Evolutionary conservation across 2,329 filamentous ascomycete species (phyloP).

Genomic region (Penicillium palitans): DNA sequence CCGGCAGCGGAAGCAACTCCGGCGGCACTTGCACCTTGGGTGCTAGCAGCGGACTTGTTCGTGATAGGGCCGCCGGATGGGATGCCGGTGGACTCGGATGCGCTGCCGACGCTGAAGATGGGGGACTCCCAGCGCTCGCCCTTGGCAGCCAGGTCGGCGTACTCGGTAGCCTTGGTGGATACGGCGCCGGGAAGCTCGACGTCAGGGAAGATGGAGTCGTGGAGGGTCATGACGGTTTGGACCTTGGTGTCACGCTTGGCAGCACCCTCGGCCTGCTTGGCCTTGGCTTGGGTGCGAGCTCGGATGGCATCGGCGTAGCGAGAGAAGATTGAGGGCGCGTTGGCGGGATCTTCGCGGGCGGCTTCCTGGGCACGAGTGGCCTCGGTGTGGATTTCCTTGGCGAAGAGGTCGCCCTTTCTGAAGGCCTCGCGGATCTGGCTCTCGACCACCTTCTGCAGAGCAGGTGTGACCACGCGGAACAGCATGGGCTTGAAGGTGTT

Average conservation of each 20-base stretch:
- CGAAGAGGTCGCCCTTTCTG: slow-evolving; percentile 68
- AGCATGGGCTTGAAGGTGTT: slow-evolving; percentile 81
- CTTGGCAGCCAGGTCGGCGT: slow-evolving; percentile 81
- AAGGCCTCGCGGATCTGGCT: slow-evolving; percentile 85
- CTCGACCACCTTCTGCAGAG: slow-evolving; percentile 82
- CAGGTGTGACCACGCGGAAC: slow-evolving; percentile 79
- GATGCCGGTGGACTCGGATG: slow-evolving; percentile 69
- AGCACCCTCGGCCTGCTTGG: slow-evolving; percentile 69
- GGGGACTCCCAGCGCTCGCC: slow-evolving; percentile 94
- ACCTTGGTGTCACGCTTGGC: slow-evolving; percentile 66
- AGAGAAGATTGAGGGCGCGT: slow-evolving; percentile 79
- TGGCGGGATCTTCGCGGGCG: slow-evolving; percentile 66
- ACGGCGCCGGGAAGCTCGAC: slow-evolving; percentile 85
- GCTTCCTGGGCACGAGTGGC: slow-evolving; percentile 71
- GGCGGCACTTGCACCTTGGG: slow-evolving; percentile 16
- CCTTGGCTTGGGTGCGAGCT: slow-evolving; percentile 70
- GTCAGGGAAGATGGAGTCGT: slow-evolving; percentile 89
- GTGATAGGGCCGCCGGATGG: slow-evolving; percentile 57
- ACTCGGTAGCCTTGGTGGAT: slow-evolving; percentile 90
- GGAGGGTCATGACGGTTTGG: slow-evolving; percentile 79
- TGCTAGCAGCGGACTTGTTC: slow-evolving; percentile 57
- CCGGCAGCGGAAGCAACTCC: slow-evolving; percentile 18
- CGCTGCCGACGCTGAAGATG: slow-evolving; percentile 83
- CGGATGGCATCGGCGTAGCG: slow-evolving; percentile 77
- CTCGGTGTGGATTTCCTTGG: slow-evolving; percentile 79